Percentiles rank a stretch among this genome's conserved stretches.
phyloP scores from a whole-genome alignment of 2,329 filamentous ascomycete genomes.

The Colletotrichum spinosum region DNA sequence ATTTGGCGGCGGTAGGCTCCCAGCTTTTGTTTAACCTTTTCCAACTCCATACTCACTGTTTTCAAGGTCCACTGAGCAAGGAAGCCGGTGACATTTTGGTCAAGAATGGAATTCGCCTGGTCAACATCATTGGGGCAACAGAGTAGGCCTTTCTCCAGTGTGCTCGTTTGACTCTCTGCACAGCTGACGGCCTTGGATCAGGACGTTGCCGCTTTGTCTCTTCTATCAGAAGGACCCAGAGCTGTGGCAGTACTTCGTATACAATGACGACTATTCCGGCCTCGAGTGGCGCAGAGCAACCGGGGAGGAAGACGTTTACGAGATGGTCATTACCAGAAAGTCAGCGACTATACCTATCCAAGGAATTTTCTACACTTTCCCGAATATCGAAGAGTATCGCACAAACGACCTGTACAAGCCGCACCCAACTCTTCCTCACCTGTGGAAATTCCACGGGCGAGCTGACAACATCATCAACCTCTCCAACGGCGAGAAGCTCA shows the following conservation, averaged over 20 bases:
- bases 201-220: slow-evolving; percentile 40
- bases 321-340: slow-evolving; percentile 53
- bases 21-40: neutral
- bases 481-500: slow-evolving; percentile 63
- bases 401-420: slow-evolving; percentile 57
- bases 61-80: slow-evolving; percentile 42
- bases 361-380: slow-evolving; percentile 56
- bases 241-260: slow-evolving; percentile 33
- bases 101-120: slow-evolving; percentile 46
- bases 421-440: slow-evolving; percentile 50
- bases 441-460: slow-evolving; percentile 49
- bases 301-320: slow-evolving; percentile 47
- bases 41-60: neutral
- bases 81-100: slow-evolving; percentile 53
- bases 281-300: slow-evolving; percentile 50
- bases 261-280: slow-evolving; percentile 54
- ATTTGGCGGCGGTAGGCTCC: slow-evolving; percentile 51
- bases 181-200: neutral
- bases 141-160: slow-evolving; percentile 43
- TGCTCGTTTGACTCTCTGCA: too few relatives aligned
- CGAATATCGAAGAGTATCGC: slow-evolving; percentile 49
- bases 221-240: slow-evolving; percentile 49
- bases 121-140: slow-evolving; percentile 55
- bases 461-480: slow-evolving; percentile 59
- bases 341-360: slow-evolving; percentile 48